phyloP scores from a whole-genome alignment of 169 alveolate species.

The Babesia microti region DNA sequence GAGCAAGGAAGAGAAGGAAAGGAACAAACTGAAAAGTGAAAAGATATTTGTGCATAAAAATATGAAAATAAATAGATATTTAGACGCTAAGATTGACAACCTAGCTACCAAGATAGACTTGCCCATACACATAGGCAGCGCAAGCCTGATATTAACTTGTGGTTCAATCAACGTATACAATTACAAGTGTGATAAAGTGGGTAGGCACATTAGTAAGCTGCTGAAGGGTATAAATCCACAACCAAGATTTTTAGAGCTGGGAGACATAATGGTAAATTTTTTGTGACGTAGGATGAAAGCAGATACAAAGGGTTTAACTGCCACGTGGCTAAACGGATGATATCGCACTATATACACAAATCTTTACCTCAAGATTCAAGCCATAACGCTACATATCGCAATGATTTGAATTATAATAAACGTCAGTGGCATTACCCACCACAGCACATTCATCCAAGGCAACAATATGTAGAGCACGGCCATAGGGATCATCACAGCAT shows the following conservation, averaged over 20 bases:
- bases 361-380: too few relatives aligned
- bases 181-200: slow-evolving; percentile 1
- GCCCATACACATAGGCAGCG: too few relatives aligned
- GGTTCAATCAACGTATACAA: not conserved
- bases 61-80: slow-evolving; percentile 1
- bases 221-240: slow-evolving; percentile 28
- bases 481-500: too few relatives aligned
- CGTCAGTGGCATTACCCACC: too few relatives aligned
- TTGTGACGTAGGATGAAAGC: too few relatives aligned
- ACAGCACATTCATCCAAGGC: too few relatives aligned
- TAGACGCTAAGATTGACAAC: slow-evolving; percentile 3
- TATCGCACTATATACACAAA: too few relatives aligned
- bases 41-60: slow-evolving; percentile 2
- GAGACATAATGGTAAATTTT: slow-evolving; percentile 46
- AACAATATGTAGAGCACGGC: too few relatives aligned
- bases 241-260: slow-evolving; percentile 10
- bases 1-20: slow-evolving; percentile 41
- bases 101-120: not conserved
- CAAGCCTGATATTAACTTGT: too few relatives aligned
- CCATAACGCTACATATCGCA: too few relatives aligned
- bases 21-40: slow-evolving; percentile 48
- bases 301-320: slow-evolving; percentile 45
- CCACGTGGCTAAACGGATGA: slow-evolving; percentile 41
- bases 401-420: too few relatives aligned
- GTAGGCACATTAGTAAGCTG: slow-evolving; percentile 25